phyloP scores from a whole-genome alignment of 2,329 filamentous ascomycete species.

The Sporothrix inflata region DNA sequence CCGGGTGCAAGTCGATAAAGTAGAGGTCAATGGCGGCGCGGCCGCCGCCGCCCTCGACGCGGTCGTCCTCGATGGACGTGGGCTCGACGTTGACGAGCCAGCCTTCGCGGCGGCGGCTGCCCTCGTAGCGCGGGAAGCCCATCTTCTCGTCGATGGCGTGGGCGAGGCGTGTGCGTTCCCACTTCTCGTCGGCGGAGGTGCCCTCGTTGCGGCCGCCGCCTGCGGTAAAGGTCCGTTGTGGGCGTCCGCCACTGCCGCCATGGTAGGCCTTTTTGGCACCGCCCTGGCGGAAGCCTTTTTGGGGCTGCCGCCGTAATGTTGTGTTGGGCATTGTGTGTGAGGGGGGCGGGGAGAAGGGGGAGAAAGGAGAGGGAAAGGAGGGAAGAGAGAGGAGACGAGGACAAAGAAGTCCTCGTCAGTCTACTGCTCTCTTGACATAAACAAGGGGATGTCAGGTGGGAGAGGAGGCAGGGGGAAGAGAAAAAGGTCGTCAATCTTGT shows the following conservation, averaged over 20 bases:
- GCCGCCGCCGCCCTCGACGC: slow-evolving; percentile 81
- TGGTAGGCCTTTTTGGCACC: slow-evolving; percentile 72
- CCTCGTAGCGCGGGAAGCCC: slow-evolving; percentile 91
- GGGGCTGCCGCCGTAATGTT: slow-evolving; percentile 57
- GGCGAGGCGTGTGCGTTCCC: slow-evolving; percentile 80
- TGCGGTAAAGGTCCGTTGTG: slow-evolving; percentile 74
- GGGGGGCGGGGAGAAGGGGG: neutral
- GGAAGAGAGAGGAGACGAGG: neutral
- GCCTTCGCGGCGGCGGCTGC: slow-evolving; percentile 76
- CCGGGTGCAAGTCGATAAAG: slow-evolving; percentile 90
- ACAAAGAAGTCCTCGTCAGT: slow-evolving; percentile 6
- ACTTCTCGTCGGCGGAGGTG: slow-evolving; percentile 90
- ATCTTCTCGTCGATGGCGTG: slow-evolving; percentile 92
- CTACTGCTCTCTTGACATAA: slow-evolving; percentile 22
- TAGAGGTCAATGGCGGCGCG: slow-evolving; percentile 94
- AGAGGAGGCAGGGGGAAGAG: neutral
- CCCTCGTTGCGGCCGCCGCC: slow-evolving; percentile 75
- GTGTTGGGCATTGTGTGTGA: slow-evolving; percentile 59
- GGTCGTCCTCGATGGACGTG: slow-evolving; percentile 83
- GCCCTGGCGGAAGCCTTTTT: slow-evolving; percentile 66
- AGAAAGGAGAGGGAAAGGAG: neutral
- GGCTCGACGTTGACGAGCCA: slow-evolving; percentile 97
- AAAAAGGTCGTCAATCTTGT: neutral
- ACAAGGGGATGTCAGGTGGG: neutral
- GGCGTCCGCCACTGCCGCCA: slow-evolving; percentile 56